phyloP scores from a whole-genome alignment of 306 rosid species.

The Vachellia pachyceras region DNA sequence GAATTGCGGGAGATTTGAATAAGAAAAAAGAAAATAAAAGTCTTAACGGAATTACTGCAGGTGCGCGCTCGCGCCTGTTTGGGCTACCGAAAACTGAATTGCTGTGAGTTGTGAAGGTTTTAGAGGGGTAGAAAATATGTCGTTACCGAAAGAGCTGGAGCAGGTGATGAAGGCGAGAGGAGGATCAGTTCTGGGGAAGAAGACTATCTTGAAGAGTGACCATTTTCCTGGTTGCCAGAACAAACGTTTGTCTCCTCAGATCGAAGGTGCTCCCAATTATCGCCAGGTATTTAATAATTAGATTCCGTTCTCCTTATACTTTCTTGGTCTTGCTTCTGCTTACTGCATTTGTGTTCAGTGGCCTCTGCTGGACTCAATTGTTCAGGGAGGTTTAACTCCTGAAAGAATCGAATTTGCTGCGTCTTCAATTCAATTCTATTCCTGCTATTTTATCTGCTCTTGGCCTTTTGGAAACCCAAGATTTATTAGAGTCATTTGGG shows the following conservation, averaged over 20 bases:
- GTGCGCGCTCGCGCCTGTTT: background rate
- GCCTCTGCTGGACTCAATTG: background rate
- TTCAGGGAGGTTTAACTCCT: background rate
- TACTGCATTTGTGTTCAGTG: background rate
- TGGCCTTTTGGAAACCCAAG: background rate
- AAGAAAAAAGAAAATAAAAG: background rate
- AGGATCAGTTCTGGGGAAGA: constrained; percentile 87
- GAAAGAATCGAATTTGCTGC: background rate
- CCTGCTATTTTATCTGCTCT: background rate
- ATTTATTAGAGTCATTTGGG: background rate
- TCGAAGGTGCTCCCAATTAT: constrained; percentile 96
- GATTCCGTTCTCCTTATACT: background rate
- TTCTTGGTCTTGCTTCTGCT: background rate
- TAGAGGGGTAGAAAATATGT: constrained; percentile 35
- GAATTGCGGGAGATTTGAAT: background rate
- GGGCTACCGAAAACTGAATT: background rate
- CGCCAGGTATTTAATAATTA: constrained; percentile 58
- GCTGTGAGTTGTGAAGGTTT: background rate
- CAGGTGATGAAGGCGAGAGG: constrained; percentile 84
- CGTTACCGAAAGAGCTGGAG: constrained; percentile 67
- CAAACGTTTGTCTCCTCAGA: constrained; percentile 80
- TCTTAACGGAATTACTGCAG: background rate
- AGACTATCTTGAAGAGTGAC: constrained; percentile 91
- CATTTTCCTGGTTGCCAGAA: constrained; percentile 97
- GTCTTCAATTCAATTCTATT: background rate